A percentile compares a stretch with the other conserved stretches of the same genome.
Conservation (phyloP, 768 basidiomycete species). For the Coprinellus micaceus region DNA sequence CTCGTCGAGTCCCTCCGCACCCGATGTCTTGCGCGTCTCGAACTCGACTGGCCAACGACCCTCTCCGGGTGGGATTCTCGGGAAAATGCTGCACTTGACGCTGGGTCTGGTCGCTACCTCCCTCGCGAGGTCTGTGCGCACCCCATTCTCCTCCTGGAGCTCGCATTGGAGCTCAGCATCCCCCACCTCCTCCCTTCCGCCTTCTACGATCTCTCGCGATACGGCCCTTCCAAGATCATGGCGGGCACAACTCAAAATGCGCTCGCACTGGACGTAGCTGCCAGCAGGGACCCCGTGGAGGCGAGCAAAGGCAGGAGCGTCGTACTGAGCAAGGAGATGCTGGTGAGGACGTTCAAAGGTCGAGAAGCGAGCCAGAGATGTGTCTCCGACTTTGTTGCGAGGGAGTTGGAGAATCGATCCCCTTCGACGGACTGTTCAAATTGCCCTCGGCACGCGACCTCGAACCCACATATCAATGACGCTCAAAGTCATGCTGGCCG, state of each 20-base stretch:
- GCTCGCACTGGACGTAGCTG: slow-evolving; percentile 24
- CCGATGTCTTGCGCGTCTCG: slow-evolving; percentile 57
- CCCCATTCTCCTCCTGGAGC: slow-evolving; percentile 66
- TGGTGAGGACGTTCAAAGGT: slow-evolving; percentile 46
- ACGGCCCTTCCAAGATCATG: slow-evolving; percentile 67
- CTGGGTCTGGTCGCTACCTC: slow-evolving; percentile 44
- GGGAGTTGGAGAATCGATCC: slow-evolving; percentile 46
- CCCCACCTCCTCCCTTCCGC: slow-evolving; percentile 61
- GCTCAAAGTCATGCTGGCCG: not conserved
- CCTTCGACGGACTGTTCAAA: slow-evolving; percentile 50
- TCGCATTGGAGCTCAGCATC: slow-evolving; percentile 62
- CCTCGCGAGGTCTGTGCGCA: slow-evolving; percentile 61
- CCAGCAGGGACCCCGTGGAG: not conserved
- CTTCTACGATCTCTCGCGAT: slow-evolving; percentile 71
- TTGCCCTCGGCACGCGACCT: slow-evolving; percentile 26
- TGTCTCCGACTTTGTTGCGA: slow-evolving; percentile 56
- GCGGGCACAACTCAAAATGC: slow-evolving; percentile 41
- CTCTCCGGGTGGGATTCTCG: slow-evolving; percentile 67
- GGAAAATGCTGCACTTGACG: slow-evolving; percentile 52
- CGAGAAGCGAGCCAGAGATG: slow-evolving; percentile 63
- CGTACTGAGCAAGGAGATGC: slow-evolving; percentile 5
- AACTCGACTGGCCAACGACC: slow-evolving; percentile 63
- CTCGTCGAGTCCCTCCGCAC: slow-evolving; percentile 63
- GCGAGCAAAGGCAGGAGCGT: not conserved
- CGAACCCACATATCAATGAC: too few relatives aligned